A percentile compares a stretch with the other conserved stretches of the same genome.
phyloP scores from a whole-genome alignment of 2,329 filamentous ascomycete genomes.

The Pestalotiopsis sp. region DNA sequence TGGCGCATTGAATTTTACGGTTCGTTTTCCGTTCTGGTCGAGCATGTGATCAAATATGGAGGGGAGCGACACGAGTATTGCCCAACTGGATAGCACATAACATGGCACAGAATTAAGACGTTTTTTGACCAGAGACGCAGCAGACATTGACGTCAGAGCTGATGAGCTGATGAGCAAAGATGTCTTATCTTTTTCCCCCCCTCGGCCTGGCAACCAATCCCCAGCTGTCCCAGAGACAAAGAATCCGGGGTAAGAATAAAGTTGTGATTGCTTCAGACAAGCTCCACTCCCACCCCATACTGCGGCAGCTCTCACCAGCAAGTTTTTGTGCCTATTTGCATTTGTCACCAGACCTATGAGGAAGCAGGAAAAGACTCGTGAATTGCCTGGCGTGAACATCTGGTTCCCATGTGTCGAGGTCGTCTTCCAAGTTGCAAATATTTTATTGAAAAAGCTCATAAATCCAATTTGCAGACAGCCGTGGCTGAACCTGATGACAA shows the following conservation, averaged over 20 bases:
- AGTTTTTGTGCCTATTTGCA: not conserved
- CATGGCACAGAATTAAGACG: not conserved
- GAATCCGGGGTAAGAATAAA: not conserved
- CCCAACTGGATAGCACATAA: not conserved
- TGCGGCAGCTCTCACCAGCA: not conserved
- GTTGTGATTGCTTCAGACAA: not conserved
- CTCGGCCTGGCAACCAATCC: not conserved
- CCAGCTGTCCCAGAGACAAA: not conserved
- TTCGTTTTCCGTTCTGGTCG: not conserved
- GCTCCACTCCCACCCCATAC: not conserved
- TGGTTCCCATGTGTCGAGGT: not conserved
- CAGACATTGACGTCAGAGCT: not conserved
- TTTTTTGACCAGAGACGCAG: not conserved
- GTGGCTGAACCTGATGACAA: not conserved
- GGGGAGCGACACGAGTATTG: not conserved
- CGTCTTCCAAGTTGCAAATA: not conserved
- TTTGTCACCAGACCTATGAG: not conserved
- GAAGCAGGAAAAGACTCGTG: not conserved
- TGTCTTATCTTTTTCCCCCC: not conserved
- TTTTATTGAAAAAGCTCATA: not conserved
- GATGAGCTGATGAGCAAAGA: not conserved
- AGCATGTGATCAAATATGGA: not conserved
- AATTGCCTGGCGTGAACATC: too few species aligned
- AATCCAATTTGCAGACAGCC: not conserved
- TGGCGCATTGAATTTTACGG: not conserved